Percentiles rank a stretch among this genome's conserved stretches.
phyloP scores from a whole-genome alignment of 1,284 basidiomycete genomes.

The Ustanciosporium gigantosporum region DNA sequence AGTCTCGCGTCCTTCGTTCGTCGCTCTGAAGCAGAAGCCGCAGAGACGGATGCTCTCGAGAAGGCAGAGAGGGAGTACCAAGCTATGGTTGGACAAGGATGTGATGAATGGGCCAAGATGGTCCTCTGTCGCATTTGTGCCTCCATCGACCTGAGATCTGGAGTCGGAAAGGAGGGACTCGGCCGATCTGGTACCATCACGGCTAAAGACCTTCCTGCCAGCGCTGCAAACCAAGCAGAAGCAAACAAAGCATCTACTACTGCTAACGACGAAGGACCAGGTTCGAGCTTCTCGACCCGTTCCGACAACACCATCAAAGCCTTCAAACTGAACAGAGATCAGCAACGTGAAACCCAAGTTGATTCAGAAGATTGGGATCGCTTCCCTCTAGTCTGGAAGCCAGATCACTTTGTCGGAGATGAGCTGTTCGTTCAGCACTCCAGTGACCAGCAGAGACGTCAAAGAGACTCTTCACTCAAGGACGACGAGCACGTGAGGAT shows the following conservation, averaged over 20 bases:
- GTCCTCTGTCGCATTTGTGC: slow-evolving; percentile 37
- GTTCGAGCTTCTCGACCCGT: slow-evolving; percentile 28
- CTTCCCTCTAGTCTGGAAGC: slow-evolving; percentile 20
- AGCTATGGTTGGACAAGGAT: slow-evolving; percentile 27
- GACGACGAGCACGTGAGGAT: slow-evolving; percentile 24
- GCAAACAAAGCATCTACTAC: no score
- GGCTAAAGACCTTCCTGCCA: slow-evolving; percentile 10
- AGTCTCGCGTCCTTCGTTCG: slow-evolving; percentile 28
- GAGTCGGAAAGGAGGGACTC: neutral
- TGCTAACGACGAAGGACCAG: neutral
- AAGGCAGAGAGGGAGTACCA: slow-evolving; percentile 36
- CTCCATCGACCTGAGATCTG: slow-evolving; percentile 4
- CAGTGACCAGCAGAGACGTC: slow-evolving; percentile 11
- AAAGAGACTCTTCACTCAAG: slow-evolving; percentile 13
- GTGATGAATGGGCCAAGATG: slow-evolving; percentile 47
- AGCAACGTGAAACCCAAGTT: neutral
- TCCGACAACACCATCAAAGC: slow-evolving; percentile 39
- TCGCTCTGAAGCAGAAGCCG: slow-evolving; percentile 31
- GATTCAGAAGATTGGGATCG: neutral
- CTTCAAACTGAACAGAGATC: slow-evolving; percentile 2
- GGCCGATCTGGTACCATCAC: slow-evolving; percentile 31
- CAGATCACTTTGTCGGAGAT: slow-evolving; percentile 35
- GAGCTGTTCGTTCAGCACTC: slow-evolving; percentile 27
- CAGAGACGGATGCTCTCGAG: slow-evolving; percentile 43
- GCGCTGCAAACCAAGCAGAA: neutral